Evolutionary conservation across 2,329 filamentous ascomycete species (phyloP), one percentile per base, ranked within the genome.

Genomic region (Metarhizium anisopliae): DNA sequence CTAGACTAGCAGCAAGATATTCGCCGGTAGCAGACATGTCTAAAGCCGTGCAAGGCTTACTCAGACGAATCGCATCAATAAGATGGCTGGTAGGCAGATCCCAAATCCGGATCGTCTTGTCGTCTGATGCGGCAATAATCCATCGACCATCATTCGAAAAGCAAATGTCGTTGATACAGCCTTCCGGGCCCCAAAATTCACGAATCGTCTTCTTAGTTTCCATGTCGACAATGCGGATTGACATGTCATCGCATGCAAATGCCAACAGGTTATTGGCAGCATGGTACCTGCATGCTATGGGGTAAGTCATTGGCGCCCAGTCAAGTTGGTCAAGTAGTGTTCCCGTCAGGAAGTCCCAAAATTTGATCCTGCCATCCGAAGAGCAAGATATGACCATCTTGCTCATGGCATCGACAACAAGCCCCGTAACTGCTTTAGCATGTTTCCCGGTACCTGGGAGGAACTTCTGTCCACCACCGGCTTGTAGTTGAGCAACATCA

Each of bases 91-190:
- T 99, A 0, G 94, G 90, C 32, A 99, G 77, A 73, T 99, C 95
- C 91, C 94, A 99, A 7, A 97, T 83, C 47, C 94, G 84, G 52
- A 96, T 76, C 6, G 90, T 76, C 1, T 84, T 83, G 66, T 95
- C 90, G 65, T 88, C 85, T 0, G 90, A 91, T 13, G 91, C 88
- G 25, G 91, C 90, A 56, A 96, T 83, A 61, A 99, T 84, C 94
- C 94, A 99, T 56, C 91, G 84, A 8, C 93, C 93, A 68, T 97
- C 92, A 61, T 85, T 89, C 3, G 93, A 97, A 72, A 99, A 97
- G 64, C 84, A 86, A 58, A 92, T 85, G 70, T 94, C 89, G 64
- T 87, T 90, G 62, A 94, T 86, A 55, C 79, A 75, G 14, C 82
- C 84, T 38, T 82, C 77, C 56, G 87, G 90, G 1, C 89, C 90